Percentiles rank a stretch among this genome's conserved stretches.
Evolutionary conservation across 1,139 yeast genomes (phyloP).

Genomic region (Pichia sp.): DNA sequence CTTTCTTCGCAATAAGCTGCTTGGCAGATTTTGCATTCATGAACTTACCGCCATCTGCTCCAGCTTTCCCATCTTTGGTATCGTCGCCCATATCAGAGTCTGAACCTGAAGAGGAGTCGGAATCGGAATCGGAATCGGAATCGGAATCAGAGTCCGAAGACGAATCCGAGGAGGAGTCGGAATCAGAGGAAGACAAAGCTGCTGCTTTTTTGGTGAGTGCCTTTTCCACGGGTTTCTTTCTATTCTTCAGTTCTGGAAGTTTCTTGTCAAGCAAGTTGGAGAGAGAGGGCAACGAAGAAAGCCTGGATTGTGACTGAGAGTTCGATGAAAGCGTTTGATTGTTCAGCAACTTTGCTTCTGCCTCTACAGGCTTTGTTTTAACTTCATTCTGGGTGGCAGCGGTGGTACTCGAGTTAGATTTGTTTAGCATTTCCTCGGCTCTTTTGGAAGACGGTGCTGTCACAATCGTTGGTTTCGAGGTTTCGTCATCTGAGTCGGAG

Average conservation of each 20-base stretch:
- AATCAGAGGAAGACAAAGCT: too few species aligned
- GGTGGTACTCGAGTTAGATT: neutral
- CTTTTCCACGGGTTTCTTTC: slow-evolving; percentile 6
- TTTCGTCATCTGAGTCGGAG: slow-evolving; percentile 10
- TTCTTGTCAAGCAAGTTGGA: slow-evolving; percentile 53
- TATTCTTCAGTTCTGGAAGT: slow-evolving; percentile 53
- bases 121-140: slow-evolving; percentile 22
- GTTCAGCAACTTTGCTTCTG: slow-evolving; percentile 25
- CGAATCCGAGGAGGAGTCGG: slow-evolving; percentile 8
- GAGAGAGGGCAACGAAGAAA: slow-evolving; percentile 41
- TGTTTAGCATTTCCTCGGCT: neutral
- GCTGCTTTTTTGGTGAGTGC: slow-evolving; percentile 7
- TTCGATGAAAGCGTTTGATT: neutral
- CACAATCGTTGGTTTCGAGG: slow-evolving; percentile 26
- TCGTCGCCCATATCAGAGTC: slow-evolving; percentile 13
- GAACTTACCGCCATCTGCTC: slow-evolving; percentile 25
- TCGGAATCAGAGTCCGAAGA: slow-evolving; percentile 20
- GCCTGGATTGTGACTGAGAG: slow-evolving; percentile 6
- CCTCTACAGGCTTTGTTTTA: neutral
- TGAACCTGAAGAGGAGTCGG: slow-evolving; percentile 4
- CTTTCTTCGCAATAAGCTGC: slow-evolving; percentile 28
- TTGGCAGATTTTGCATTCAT: slow-evolving; percentile 36
- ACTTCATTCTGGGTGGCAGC: neutral
- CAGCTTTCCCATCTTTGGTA: slow-evolving; percentile 16
- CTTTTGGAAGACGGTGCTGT: slow-evolving; percentile 26